Evolutionary conservation across 1,139 yeast species (phyloP).

Genomic region (Sugiyamaella novakii): DNA sequence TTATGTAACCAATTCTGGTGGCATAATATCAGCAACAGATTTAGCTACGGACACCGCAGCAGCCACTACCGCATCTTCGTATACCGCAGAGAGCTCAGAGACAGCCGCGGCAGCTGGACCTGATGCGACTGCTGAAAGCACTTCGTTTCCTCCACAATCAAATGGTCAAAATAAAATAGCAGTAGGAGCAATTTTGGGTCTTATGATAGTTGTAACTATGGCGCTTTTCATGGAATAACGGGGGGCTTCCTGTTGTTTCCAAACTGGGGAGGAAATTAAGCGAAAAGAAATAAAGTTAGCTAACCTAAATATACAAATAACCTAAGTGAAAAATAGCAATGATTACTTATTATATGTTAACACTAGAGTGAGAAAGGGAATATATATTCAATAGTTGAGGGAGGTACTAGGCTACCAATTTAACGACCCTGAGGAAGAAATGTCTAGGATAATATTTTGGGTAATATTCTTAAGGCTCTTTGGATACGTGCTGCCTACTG

Average conservation of each 20-base stretch:
- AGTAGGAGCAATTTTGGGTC: constrained; percentile 8
- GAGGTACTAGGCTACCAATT: too few species aligned
- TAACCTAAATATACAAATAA: neutral
- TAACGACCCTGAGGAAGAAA: too few species aligned
- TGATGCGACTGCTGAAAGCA: constrained; percentile 2
- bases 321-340: too few species aligned
- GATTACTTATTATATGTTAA: too few species aligned
- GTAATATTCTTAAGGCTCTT: neutral
- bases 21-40: neutral
- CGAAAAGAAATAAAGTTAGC: neutral
- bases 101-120: constrained; percentile 1
- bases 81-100: neutral
- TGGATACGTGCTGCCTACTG: neutral
- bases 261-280: neutral
- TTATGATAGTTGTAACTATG: constrained; percentile 5
- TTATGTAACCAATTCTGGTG: neutral
- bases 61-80: constrained; percentile 2
- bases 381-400: too few species aligned
- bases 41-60: constrained; percentile 8
- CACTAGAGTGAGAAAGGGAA: too few species aligned
- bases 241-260: neutral
- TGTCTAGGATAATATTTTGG: neutral
- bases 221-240: neutral
- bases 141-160: constrained; percentile 1
- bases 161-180: constrained; percentile 11